Evolutionary conservation across 441 rosid genomes (phyloP).

Genomic region (Viola pubescens): DNA sequence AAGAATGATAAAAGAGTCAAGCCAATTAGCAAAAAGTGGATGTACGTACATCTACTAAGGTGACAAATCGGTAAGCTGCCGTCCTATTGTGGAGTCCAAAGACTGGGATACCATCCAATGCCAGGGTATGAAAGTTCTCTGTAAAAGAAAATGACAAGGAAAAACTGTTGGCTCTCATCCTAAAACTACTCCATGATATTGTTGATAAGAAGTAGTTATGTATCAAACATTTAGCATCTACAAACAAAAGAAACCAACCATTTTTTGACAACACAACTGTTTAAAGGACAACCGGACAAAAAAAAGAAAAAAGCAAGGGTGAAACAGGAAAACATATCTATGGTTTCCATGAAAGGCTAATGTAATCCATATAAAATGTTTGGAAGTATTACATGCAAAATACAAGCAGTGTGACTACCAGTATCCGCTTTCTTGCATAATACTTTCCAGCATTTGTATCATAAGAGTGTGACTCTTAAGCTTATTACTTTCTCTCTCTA

Average conservation of each 20-base stretch:
- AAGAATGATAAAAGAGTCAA: not conserved
- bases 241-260: not conserved
- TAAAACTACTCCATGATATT: not conserved
- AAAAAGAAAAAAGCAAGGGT: too few relatives aligned
- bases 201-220: not conserved
- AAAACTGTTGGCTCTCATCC: not conserved
- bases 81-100: conserved; percentile 81
- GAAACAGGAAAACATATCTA: too few relatives aligned
- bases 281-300: too few relatives aligned
- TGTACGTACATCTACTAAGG: conserved; percentile 87
- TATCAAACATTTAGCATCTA: conserved; percentile 2
- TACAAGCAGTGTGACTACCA: too few relatives aligned
- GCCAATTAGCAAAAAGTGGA: conserved; percentile 4
- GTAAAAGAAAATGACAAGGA: conserved; percentile 16
- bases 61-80: conserved; percentile 89
- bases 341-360: too few relatives aligned
- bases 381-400: too few relatives aligned
- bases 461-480: too few relatives aligned
- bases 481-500: too few relatives aligned
- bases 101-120: conserved; percentile 73
- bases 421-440: too few relatives aligned
- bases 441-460: too few relatives aligned
- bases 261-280: not conserved
- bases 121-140: conserved; percentile 90
- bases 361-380: too few relatives aligned